A percentile compares a stretch with the other conserved stretches of the same genome.
Evolutionary conservation across 2,329 filamentous ascomycete species (phyloP).

Genomic region (Botrytis tulipae): DNA sequence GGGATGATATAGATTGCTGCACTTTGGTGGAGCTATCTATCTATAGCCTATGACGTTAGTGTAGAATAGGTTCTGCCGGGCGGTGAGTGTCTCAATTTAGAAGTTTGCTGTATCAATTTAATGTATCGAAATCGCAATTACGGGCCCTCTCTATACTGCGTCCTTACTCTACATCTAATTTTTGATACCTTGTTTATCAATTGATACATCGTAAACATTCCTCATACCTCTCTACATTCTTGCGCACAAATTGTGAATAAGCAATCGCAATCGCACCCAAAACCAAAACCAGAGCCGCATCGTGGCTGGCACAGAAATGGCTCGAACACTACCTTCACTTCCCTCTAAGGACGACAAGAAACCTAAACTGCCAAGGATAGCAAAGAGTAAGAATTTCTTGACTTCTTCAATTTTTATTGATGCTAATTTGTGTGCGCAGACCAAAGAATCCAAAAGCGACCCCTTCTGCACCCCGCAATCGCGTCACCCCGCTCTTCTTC

Average conservation of each 20-base stretch:
- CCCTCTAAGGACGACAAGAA: slow-evolving; percentile 11
- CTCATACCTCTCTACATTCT: too few species aligned
- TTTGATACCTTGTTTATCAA: neutral
- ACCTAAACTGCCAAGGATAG: slow-evolving; percentile 3
- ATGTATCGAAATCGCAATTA: neutral
- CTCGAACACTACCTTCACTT: slow-evolving; percentile 12
- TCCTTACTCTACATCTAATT: neutral
- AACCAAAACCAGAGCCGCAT: neutral
- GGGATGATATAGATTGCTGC: neutral
- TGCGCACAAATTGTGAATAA: neutral
- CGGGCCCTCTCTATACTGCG: neutral
- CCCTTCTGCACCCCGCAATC: slow-evolving; percentile 38
- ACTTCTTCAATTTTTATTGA: slow-evolving; percentile 22
- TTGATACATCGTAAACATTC: too few species aligned
- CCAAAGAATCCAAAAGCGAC: slow-evolving; percentile 38
- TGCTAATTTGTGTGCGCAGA: slow-evolving; percentile 24
- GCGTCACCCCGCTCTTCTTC: slow-evolving; percentile 28
- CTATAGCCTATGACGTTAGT: slow-evolving; percentile 15
- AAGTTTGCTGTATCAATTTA: neutral
- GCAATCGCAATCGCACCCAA: neutral
- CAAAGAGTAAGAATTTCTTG: slow-evolving; percentile 27
- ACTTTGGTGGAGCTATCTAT: neutral
- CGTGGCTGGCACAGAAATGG: neutral
- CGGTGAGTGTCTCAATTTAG: slow-evolving; percentile 8
- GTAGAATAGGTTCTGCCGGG: slow-evolving; percentile 6